A percentile compares a stretch with the other conserved stretches of the same genome.
phyloP scores from a whole-genome alignment of 192 early-diverging fungal genomes.

The Ambispora gerdemannii region DNA sequence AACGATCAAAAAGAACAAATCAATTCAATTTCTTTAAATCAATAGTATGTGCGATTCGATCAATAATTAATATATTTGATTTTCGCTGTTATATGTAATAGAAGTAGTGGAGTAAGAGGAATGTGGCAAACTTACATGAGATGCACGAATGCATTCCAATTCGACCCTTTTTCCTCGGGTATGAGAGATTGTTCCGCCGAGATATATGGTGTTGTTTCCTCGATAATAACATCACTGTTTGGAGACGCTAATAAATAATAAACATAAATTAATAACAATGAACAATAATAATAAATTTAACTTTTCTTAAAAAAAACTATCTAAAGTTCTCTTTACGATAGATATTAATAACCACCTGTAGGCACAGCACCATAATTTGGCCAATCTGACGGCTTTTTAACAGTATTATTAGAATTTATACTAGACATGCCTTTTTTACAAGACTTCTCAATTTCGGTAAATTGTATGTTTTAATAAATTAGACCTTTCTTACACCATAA shows the following conservation, averaged over 20 bases:
- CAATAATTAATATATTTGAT: no score
- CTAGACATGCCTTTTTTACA: no score
- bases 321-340: background rate
- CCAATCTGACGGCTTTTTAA: background rate
- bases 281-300: no score
- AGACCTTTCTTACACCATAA: no score
- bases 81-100: no score
- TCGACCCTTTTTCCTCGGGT: constrained; percentile 10
- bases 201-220: background rate
- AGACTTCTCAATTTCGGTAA: no score
- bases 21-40: background rate
- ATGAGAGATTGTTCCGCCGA: background rate
- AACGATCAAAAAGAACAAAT: background rate
- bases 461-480: no score
- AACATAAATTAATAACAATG: background rate
- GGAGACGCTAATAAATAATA: background rate
- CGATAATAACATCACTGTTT: background rate
- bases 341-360: background rate
- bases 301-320: no score
- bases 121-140: constrained; percentile 11
- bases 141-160: constrained; percentile 21
- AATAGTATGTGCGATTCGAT: no score
- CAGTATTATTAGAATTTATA: no score
- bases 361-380: constrained; percentile 11
- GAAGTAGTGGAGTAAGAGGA: no score